These are phyloP conservation scores for Trichoderma koningii DNA, from an alignment of 2,329 filamentous ascomycete species.

Conservation along the genomic window DNA sequence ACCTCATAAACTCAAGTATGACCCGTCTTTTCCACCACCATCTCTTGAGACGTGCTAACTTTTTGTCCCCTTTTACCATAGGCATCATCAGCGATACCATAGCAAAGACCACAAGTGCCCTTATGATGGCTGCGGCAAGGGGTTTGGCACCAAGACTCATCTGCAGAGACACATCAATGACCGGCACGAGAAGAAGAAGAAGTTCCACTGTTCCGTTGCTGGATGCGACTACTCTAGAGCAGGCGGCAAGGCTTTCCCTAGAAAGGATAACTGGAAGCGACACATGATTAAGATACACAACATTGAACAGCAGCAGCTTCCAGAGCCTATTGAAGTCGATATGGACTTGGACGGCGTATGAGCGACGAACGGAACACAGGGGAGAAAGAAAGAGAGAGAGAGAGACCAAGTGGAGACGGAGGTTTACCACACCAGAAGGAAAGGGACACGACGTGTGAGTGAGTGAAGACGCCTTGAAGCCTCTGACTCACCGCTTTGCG, in stretches of 20 bases:
- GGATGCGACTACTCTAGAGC: conserved; percentile 58
- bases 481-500: background rate
- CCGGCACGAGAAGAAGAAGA: conserved; percentile 61
- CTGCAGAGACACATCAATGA: conserved; percentile 64
- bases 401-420: background rate
- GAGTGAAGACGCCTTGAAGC: background rate
- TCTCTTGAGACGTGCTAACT: background rate
- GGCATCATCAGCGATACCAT: conserved; percentile 63
- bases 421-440: too few species aligned
- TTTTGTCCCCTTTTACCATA: conserved; percentile 31
- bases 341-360: conserved; percentile 37
- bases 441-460: background rate
- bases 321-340: conserved; percentile 48
- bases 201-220: conserved; percentile 58
- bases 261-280: conserved; percentile 64
- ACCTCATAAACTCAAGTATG: conserved; percentile 61
- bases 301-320: conserved; percentile 44
- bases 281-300: conserved; percentile 64
- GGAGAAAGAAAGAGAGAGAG: background rate
- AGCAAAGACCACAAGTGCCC: conserved; percentile 61
- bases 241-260: conserved; percentile 60
- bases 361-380: background rate
- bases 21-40: background rate
- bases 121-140: conserved; percentile 55
- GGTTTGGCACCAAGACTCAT: conserved; percentile 64